A percentile compares a stretch with the other conserved stretches of the same genome.
Evolutionary conservation across 192 early-diverging fungal genomes (phyloP).

Genomic region (Coemansia sp.): DNA sequence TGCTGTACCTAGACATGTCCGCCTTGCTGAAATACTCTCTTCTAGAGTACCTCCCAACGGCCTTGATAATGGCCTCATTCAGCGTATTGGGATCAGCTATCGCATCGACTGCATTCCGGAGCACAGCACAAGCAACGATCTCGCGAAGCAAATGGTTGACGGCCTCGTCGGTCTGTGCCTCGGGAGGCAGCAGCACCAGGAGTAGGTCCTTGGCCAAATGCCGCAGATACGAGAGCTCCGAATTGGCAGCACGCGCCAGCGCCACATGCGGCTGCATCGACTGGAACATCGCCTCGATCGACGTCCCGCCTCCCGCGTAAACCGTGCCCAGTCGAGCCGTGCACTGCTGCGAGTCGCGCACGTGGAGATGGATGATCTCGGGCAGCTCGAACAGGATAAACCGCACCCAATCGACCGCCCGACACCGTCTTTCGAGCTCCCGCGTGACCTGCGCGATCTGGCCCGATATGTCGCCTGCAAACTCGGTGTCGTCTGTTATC

Average conservation of each 20-base stretch:
- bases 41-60: constrained; percentile 42
- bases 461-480: constrained; percentile 25
- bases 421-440: constrained; percentile 41
- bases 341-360: constrained; percentile 48
- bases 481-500: constrained; percentile 50
- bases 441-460: constrained; percentile 37
- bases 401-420: constrained; percentile 44
- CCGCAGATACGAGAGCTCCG: constrained; percentile 50
- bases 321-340: constrained; percentile 43
- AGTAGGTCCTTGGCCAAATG: constrained; percentile 40
- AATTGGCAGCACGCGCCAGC: constrained; percentile 43
- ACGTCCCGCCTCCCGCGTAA: constrained; percentile 43
- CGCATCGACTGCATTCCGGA: constrained; percentile 48
- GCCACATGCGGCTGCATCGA: constrained; percentile 55
- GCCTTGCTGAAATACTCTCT: constrained; percentile 43
- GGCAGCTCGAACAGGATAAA: constrained; percentile 46
- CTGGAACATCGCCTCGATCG: constrained; percentile 50
- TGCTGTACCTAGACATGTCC: constrained; percentile 48
- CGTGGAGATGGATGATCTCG: constrained; percentile 45
- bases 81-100: constrained; percentile 46
- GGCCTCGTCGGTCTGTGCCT: constrained; percentile 45
- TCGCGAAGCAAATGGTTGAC: constrained; percentile 48
- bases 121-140: constrained; percentile 52
- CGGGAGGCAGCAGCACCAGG: constrained; percentile 43
- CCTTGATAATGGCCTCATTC: constrained; percentile 49